Evolutionary conservation across 352 stramenopile species (phyloP).

Genomic region (Stramenopiles sp.): DNA sequence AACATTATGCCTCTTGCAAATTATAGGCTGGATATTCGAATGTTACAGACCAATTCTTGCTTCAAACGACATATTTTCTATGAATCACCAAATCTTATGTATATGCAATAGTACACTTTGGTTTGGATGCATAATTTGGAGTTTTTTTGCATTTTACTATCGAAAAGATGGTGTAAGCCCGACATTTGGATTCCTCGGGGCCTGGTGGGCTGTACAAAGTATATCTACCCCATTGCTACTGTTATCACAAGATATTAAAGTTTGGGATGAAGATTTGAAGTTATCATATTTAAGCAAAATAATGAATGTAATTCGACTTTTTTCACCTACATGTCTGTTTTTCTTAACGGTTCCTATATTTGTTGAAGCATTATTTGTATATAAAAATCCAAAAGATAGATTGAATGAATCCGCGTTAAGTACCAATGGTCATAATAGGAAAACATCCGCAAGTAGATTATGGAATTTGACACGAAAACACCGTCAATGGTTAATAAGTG

Average conservation of each 20-base stretch:
- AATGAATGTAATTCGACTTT: neutral
- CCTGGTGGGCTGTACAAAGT: neutral
- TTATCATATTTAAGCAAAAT: neutral
- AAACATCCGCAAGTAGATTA: neutral
- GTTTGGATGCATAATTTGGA: neutral
- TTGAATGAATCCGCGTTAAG: neutral
- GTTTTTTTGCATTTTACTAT: neutral
- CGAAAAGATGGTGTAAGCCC: neutral
- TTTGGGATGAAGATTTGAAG: neutral
- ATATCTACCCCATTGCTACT: neutral
- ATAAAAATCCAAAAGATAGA: neutral
- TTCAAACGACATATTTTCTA: neutral
- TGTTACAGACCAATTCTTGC: neutral
- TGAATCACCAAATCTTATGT: neutral
- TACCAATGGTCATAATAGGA: too few species aligned
- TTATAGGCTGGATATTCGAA: neutral
- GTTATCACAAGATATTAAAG: neutral
- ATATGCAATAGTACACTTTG: neutral
- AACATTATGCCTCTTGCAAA: neutral
- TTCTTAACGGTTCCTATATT: neutral
- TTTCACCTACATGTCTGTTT: neutral
- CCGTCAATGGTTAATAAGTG: slow-evolving; percentile 33
- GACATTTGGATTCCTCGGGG: neutral
- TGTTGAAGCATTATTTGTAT: neutral
- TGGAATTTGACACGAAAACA: slow-evolving; percentile 12